phyloP scores from a whole-genome alignment of 441 rosid species.

The Syzygium malaccense region DNA sequence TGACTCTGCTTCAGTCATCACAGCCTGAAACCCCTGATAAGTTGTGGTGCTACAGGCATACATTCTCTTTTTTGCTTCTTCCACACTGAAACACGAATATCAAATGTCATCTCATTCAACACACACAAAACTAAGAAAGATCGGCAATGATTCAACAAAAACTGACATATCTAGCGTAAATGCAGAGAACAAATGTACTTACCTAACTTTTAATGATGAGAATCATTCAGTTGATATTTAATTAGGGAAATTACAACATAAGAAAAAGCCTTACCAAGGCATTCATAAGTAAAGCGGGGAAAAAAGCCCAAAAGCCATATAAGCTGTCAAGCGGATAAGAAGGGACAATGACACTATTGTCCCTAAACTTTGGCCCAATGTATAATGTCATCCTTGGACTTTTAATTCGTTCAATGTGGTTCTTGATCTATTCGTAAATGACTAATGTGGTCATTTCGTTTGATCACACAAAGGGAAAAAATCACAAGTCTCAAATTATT shows the following conservation, averaged over 20 bases:
- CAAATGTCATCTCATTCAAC: background rate
- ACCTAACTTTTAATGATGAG: background rate
- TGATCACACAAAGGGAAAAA: background rate
- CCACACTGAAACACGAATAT: slow-evolving; percentile 37
- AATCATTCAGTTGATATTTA: background rate
- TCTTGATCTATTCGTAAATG: background rate
- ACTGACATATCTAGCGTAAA: background rate
- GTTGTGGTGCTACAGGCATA: slow-evolving; percentile 96
- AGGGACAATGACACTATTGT: background rate
- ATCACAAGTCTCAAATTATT: background rate
- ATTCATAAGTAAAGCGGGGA: background rate
- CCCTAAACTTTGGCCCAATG: background rate
- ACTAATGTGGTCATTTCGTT: background rate
- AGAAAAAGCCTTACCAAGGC: background rate
- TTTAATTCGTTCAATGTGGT: background rate
- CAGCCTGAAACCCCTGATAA: slow-evolving; percentile 87
- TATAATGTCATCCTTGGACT: background rate
- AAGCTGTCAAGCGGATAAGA: background rate
- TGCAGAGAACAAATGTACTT: background rate
- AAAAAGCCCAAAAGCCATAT: background rate
- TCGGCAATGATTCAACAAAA: background rate
- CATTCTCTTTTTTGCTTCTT: slow-evolving; percentile 72
- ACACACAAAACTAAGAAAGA: background rate
- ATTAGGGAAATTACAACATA: background rate
- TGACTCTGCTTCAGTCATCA: slow-evolving; percentile 80